These are phyloP conservation scores for Cladosporium sp. DNA, from an alignment of 2,329 filamentous ascomycete species.

Conservation along the genomic window DNA sequence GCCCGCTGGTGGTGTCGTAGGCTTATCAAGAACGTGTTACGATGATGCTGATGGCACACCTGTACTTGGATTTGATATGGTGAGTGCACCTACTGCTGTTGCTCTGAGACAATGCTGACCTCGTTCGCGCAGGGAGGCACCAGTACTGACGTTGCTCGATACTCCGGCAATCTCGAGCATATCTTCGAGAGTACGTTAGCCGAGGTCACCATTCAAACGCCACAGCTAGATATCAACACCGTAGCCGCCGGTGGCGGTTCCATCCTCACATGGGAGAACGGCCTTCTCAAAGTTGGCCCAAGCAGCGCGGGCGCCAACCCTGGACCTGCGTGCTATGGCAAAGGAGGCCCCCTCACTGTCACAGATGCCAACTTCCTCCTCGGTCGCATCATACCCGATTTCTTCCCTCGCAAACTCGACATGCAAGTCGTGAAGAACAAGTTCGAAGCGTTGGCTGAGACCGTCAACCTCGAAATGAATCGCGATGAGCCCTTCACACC, in stretches of 20 bases:
- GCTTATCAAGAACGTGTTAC: constrained; percentile 80
- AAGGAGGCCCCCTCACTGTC: constrained; percentile 31
- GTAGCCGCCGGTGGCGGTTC: constrained; percentile 19
- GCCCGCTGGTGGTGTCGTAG: constrained; percentile 78
- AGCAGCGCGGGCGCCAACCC: constrained; percentile 25
- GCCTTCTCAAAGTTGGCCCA: constrained; percentile 17
- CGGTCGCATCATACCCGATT: constrained; percentile 26
- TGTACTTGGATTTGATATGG: constrained; percentile 58
- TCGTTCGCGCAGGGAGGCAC: constrained; percentile 20
- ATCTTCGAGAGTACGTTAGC: constrained; percentile 18
- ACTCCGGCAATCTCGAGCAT: constrained; percentile 15
- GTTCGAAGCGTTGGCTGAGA: constrained; percentile 16
- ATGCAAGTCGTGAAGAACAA: constrained; percentile 14
- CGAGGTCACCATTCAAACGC: constrained; percentile 16
- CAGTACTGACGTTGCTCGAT: constrained; percentile 16
- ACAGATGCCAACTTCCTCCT: constrained; percentile 32
- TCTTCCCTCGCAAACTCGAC: constrained; percentile 29
- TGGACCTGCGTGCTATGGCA: constrained; percentile 30
- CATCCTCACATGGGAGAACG: constrained; percentile 17
- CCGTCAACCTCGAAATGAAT: constrained; percentile 48
- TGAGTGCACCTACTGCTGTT: constrained; percentile 15
- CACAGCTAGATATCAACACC: constrained; percentile 21
- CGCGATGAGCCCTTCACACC: constrained; percentile 53
- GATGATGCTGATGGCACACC: constrained; percentile 70
- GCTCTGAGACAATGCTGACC: background rate